Evolutionary conservation across 176 grass and related monocot genomes (phyloP).

Genomic region (Neostapfia colusana): DNA sequence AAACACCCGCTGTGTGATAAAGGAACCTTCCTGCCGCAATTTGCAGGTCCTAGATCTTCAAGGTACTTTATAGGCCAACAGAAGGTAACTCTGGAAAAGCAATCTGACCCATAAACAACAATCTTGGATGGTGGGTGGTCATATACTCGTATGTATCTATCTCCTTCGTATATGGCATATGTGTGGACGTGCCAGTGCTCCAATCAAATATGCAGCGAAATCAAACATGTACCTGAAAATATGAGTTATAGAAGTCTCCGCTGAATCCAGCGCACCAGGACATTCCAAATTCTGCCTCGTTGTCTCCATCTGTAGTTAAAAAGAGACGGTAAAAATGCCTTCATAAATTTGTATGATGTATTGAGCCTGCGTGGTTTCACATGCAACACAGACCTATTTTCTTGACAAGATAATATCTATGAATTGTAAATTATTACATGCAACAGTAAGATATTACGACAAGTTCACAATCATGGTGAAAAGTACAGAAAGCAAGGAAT

Average conservation of each 20-base stretch:
- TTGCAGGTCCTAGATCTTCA: background rate
- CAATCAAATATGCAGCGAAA: conserved; percentile 26
- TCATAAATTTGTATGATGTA: background rate
- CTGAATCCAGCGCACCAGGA: conserved; percentile 98
- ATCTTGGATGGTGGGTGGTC: background rate
- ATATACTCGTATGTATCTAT: background rate
- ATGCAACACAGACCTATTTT: background rate
- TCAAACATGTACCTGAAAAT: conserved; percentile 68
- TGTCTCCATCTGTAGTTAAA: conserved; percentile 71
- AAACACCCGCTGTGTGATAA: background rate
- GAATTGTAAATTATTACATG: background rate
- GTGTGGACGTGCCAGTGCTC: background rate
- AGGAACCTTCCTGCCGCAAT: conserved; percentile 16
- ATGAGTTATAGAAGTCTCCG: conserved; percentile 77
- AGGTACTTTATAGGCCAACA: conserved; percentile 19
- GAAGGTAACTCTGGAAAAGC: background rate
- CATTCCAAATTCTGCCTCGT: conserved; percentile 97
- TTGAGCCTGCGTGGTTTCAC: background rate
- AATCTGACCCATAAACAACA: background rate
- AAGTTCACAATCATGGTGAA: background rate
- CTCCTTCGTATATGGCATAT: background rate
- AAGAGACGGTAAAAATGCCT: background rate
- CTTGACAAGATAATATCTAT: background rate
- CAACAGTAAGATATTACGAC: background rate
- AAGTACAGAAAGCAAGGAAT: background rate